phyloP scores from a whole-genome alignment of 2,329 filamentous ascomycete genomes.

The Knufia fluminis region DNA sequence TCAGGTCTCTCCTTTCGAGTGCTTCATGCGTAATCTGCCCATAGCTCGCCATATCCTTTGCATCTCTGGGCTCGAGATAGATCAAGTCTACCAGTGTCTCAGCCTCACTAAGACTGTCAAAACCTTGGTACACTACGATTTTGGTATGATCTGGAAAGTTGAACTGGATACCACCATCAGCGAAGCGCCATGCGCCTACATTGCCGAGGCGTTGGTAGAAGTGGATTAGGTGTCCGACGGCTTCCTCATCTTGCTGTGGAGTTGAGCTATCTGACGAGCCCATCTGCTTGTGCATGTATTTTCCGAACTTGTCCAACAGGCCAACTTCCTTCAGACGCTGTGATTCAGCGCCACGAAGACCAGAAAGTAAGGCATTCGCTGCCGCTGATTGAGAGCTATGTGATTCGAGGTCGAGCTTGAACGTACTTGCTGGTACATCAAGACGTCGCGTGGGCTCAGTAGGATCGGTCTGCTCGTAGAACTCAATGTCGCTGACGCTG shows the following conservation, averaged over 20 bases:
- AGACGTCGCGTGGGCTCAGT: slow-evolving; percentile 33
- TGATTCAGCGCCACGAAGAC: slow-evolving; percentile 30
- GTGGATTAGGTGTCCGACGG: slow-evolving; percentile 34
- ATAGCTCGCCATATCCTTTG: slow-evolving; percentile 33
- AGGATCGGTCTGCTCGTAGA: slow-evolving; percentile 38
- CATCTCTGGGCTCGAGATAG: slow-evolving; percentile 38
- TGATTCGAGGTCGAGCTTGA: slow-evolving; percentile 22
- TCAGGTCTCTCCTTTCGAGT: slow-evolving; percentile 24
- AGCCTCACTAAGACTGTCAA: slow-evolving; percentile 13
- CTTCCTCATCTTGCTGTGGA: slow-evolving; percentile 21
- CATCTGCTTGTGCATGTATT: slow-evolving; percentile 43
- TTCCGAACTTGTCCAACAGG: slow-evolving; percentile 42
- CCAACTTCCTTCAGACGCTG: slow-evolving; percentile 42
- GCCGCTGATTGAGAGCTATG: slow-evolving; percentile 17
- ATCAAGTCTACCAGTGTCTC: slow-evolving; percentile 37
- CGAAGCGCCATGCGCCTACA: slow-evolving; percentile 45
- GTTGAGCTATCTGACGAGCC: slow-evolving; percentile 29
- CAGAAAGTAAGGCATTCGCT: slow-evolving; percentile 18
- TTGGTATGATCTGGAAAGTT: slow-evolving; percentile 47
- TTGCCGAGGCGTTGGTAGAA: slow-evolving; percentile 45
- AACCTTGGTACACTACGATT: slow-evolving; percentile 34
- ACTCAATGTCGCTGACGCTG: slow-evolving; percentile 32
- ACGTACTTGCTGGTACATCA: slow-evolving; percentile 32
- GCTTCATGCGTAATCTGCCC: slow-evolving; percentile 34
- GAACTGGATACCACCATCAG: slow-evolving; percentile 42